Evolutionary conservation across 192 early-diverging fungal species (phyloP).

Genomic region (Linnemannia zychae): DNA sequence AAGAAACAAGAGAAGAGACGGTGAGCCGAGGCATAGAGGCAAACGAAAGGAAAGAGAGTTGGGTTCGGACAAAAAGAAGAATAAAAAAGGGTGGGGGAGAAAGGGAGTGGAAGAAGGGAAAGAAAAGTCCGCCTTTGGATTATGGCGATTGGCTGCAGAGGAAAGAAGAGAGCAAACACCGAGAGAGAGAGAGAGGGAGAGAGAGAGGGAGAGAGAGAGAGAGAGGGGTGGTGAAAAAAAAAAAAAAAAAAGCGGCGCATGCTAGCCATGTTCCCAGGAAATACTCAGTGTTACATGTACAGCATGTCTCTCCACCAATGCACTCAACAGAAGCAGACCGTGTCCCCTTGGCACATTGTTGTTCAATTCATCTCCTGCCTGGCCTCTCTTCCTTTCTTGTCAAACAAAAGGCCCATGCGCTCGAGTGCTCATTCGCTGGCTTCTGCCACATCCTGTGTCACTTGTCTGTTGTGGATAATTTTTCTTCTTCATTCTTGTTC

Average conservation of each 20-base stretch:
- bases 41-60: background rate
- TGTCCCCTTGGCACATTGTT: no score
- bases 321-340: no score
- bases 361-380: no score
- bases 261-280: no score
- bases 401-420: no score
- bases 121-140: background rate
- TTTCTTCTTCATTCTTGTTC: background rate
- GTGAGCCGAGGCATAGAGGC: background rate
- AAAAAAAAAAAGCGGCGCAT: no score
- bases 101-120: background rate
- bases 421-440: no score
- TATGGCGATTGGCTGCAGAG: background rate
- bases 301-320: no score
- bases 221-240: background rate
- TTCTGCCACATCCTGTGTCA: background rate
- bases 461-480: no score
- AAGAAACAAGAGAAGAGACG: background rate
- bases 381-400: no score
- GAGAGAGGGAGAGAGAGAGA: background rate
- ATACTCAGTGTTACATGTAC: no score
- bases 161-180: background rate
- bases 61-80: slow-evolving; percentile 1
- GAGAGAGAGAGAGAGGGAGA: background rate
- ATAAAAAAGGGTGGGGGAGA: background rate